A percentile compares a stretch with the other conserved stretches of the same genome.
Conservation (phyloP, 2,329 filamentous ascomycete species). For the Diaporthe humulicola region DNA sequence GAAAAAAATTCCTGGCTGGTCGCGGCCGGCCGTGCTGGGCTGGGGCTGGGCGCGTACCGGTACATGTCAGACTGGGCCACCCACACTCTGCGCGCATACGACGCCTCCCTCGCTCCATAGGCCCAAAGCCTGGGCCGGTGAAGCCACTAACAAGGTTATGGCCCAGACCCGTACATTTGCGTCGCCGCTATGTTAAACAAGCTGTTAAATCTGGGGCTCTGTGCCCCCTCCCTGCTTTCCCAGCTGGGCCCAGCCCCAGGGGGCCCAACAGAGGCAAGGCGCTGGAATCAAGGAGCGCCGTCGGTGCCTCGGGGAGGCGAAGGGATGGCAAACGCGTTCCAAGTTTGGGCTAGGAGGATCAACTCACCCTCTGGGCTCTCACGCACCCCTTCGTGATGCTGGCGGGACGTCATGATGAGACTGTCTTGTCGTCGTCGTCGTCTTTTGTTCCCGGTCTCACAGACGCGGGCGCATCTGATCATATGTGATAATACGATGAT, state of each 20-base stretch:
- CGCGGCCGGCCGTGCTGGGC: constrained; percentile 6
- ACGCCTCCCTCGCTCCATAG: constrained; percentile 40
- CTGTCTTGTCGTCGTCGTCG: background rate
- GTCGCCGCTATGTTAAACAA: too few species aligned
- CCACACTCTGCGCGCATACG: constrained; percentile 32
- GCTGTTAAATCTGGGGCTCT: constrained; percentile 37
- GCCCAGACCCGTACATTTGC: too few species aligned
- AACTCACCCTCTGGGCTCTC: constrained; percentile 19
- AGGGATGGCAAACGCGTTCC: constrained; percentile 23
- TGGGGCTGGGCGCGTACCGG: constrained; percentile 33
- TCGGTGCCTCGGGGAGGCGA: constrained; percentile 32
- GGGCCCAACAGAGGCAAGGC: constrained; percentile 14
- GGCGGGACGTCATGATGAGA: constrained; percentile 37
- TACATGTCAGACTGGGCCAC: constrained; percentile 38
- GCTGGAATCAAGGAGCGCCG: constrained; percentile 24
- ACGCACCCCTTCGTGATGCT: constrained; percentile 26
- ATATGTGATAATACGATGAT: too few species aligned
- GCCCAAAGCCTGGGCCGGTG: constrained; percentile 37
- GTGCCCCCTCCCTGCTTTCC: constrained; percentile 35
- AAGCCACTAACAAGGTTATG: constrained; percentile 37
- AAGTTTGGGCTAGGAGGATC: constrained; percentile 36
- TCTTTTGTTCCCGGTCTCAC: background rate
- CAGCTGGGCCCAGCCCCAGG: constrained; percentile 30
- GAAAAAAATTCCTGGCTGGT: constrained; percentile 33
- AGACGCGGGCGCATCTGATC: background rate